Evolutionary conservation across 306 rosid genomes (phyloP).

Genomic region (Lathyrus tuberosus): DNA sequence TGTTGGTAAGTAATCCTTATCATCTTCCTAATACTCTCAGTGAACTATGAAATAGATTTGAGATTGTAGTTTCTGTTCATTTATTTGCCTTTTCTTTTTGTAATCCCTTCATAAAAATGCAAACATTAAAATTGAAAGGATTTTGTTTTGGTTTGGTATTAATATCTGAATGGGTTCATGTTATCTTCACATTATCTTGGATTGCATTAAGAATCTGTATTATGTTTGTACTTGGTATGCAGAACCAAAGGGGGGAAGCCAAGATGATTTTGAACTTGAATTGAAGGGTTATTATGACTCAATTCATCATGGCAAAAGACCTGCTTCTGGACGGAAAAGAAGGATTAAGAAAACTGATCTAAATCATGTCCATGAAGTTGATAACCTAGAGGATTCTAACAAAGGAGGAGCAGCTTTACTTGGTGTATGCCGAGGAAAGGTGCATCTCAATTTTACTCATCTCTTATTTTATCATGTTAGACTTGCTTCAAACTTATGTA

Average conservation of each 20-base stretch:
- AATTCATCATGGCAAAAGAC: conserved; percentile 53
- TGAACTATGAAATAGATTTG: conserved; percentile 22
- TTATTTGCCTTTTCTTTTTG: conserved; percentile 24
- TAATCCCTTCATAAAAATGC: background rate
- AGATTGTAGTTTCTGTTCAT: conserved; percentile 24
- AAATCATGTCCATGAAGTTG: conserved; percentile 45
- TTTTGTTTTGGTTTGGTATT: conserved; percentile 28
- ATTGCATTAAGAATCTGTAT: conserved; percentile 33
- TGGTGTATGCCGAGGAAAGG: conserved; percentile 99
- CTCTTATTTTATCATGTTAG: conserved; percentile 22
- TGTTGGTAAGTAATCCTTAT: conserved; percentile 63
- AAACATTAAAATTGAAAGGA: conserved; percentile 24
- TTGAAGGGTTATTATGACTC: conserved; percentile 80
- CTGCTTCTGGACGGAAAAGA: conserved; percentile 58
- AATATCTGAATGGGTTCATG: conserved; percentile 30
- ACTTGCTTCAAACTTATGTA: conserved; percentile 14
- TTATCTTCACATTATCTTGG: conserved; percentile 30
- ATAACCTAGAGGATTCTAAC: conserved; percentile 42
- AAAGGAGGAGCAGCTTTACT: conserved; percentile 90
- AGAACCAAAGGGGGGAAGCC: conserved; percentile 93
- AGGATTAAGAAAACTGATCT: conserved; percentile 54
- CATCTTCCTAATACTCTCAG: conserved; percentile 23
- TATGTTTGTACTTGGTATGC: conserved; percentile 42
- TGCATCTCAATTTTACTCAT: conserved; percentile 35
- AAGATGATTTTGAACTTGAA: conserved; percentile 78